Conservation (phyloP, 139 green algal genomes). For the Zygnema circumcarinatum region DNA sequence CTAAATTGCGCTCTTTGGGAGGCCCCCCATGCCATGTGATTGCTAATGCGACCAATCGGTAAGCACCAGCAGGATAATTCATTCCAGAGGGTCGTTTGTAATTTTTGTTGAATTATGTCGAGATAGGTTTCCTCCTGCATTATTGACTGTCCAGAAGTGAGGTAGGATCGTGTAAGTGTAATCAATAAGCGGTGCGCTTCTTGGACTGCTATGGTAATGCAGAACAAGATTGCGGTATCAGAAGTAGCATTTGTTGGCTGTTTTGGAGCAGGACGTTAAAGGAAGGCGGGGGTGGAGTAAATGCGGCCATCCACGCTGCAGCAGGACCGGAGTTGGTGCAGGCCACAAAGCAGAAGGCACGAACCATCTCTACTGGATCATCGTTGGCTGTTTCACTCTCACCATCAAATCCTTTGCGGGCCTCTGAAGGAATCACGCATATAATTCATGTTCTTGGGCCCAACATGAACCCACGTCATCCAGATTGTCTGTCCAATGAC, state of each 20-base stretch:
- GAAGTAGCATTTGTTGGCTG: constrained; percentile 5
- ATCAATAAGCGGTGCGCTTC: background rate
- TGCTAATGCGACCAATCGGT: constrained; percentile 55
- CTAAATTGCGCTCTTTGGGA: constrained; percentile 29
- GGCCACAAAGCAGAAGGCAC: constrained; percentile 29
- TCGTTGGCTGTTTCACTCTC: constrained; percentile 42
- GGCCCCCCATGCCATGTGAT: constrained; percentile 48
- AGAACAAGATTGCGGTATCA: constrained; percentile 1
- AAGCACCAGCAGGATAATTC: too few relatives aligned
- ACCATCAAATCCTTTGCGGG: constrained; percentile 20
- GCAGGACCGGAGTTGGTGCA: constrained; percentile 35
- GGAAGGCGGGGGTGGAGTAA: constrained; percentile 51
- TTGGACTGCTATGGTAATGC: background rate
- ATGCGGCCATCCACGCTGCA: constrained; percentile 50
- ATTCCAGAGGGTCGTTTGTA: too few relatives aligned
- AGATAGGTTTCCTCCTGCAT: background rate
- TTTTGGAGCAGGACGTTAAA: constrained; percentile 41
- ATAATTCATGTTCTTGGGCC: constrained; percentile 56
- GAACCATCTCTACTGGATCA: constrained; percentile 7
- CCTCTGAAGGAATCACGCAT: constrained; percentile 45
- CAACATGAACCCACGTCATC: constrained; percentile 52
- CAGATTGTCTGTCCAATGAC: constrained; percentile 52
- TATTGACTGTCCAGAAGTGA: background rate
- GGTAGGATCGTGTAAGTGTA: background rate
- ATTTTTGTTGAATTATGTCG: too few relatives aligned